phyloP scores from a whole-genome alignment of 164 flowering plant genomes.

The Vitis rotundifolia region DNA sequence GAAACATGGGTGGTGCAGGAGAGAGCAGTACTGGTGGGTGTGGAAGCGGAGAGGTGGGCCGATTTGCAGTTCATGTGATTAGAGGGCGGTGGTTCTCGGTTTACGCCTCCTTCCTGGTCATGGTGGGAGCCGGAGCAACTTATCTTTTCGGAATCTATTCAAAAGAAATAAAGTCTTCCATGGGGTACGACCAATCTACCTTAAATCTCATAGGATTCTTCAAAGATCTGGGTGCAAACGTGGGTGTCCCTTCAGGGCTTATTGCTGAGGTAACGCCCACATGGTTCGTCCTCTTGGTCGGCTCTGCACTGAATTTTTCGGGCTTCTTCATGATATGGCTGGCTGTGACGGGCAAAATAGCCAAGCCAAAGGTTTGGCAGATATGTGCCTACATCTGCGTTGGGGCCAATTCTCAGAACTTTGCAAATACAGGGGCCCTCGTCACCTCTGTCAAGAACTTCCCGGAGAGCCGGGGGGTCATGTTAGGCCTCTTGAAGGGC shows the following conservation, averaged over 20 bases:
- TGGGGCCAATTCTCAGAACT: slow-evolving; percentile 64
- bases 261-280: slow-evolving; percentile 38
- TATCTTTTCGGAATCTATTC: too few species aligned
- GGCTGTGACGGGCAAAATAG: too few species aligned
- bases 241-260: slow-evolving; percentile 56
- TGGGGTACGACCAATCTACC: too few species aligned
- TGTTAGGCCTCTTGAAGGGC: slow-evolving; percentile 62
- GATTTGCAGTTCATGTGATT: slow-evolving; percentile 31
- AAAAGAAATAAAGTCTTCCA: too few species aligned
- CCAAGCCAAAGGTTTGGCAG: slow-evolving; percentile 51
- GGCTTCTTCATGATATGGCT: too few species aligned
- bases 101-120: slow-evolving; percentile 45
- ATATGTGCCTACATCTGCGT: slow-evolving; percentile 62
- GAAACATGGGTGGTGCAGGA: too few species aligned
- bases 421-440: slow-evolving; percentile 62
- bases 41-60: not conserved
- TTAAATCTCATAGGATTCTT: too few species aligned
- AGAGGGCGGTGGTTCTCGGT: slow-evolving; percentile 62
- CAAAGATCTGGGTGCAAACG: slow-evolving; percentile 9
- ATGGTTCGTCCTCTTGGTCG: slow-evolving; percentile 17
- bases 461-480: slow-evolving; percentile 54
- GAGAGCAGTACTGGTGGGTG: too few species aligned
- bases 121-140: too few species aligned
- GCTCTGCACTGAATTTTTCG: slow-evolving; percentile 53
- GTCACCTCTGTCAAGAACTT: slow-evolving; percentile 66